These are phyloP conservation scores for Diaporthe longicolla DNA, from an alignment of 2,329 filamentous ascomycete species.

Conservation along the genomic window DNA sequence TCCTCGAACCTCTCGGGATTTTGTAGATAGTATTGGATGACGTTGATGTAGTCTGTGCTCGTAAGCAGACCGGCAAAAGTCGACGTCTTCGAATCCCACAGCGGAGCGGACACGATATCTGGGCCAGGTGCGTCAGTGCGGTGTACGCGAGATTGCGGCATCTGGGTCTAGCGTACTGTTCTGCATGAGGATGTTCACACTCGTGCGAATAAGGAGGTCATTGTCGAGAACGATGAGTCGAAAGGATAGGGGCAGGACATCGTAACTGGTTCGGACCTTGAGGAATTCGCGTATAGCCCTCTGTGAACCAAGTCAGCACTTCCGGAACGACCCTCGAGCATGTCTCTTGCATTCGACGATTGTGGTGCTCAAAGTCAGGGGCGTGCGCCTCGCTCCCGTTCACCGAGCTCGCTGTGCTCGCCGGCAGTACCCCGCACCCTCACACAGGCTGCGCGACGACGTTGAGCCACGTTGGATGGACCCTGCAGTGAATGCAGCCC, in stretches of 20 bases:
- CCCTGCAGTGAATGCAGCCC: constrained; percentile 24
- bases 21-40: constrained; percentile 99
- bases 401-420: constrained; percentile 31
- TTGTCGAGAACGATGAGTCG: constrained; percentile 97
- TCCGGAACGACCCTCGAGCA: background rate
- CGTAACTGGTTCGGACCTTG: constrained; percentile 96
- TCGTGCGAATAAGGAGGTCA: constrained; percentile 95
- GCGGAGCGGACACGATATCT: constrained; percentile 97
- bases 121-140: constrained; percentile 32
- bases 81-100: constrained; percentile 95
- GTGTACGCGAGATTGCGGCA: background rate
- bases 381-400: constrained; percentile 9
- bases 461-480: constrained; percentile 24
- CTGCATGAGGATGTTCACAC: constrained; percentile 92
- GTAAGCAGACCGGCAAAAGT: constrained; percentile 95
- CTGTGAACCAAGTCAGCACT: constrained; percentile 61
- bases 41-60: constrained; percentile 97
- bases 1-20: constrained; percentile 90
- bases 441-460: constrained; percentile 37
- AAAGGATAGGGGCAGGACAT: constrained; percentile 96
- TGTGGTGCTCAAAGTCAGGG: background rate
- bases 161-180: constrained; percentile 75
- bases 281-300: constrained; percentile 95
- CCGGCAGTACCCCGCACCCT: constrained; percentile 42
- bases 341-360: background rate